Evolutionary conservation across 352 stramenopile species (phyloP).

Genomic region (Elongisporangium prolatum): DNA sequence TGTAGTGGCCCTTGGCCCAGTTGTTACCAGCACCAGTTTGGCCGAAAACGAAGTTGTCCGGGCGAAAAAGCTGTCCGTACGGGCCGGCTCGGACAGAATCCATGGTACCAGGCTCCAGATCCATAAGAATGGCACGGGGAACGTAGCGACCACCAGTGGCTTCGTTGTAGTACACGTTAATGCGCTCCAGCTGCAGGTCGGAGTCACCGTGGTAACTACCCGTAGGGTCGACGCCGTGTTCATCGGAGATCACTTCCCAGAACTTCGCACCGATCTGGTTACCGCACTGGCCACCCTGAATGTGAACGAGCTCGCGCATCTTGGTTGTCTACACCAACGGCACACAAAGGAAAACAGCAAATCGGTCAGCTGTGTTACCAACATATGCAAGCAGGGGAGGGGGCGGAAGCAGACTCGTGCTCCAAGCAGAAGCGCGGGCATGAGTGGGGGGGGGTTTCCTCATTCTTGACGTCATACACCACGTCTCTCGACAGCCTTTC

Average conservation of each 20-base stretch:
- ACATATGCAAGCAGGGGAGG: not conserved
- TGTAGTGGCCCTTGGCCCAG: slow-evolving; percentile 99
- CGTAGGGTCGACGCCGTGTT: slow-evolving; percentile 93
- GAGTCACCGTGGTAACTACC: slow-evolving; percentile 95
- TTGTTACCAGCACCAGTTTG: slow-evolving; percentile 98
- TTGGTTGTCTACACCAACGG: slow-evolving; percentile 23
- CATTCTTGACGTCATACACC: not conserved
- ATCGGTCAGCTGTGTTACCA: not conserved
- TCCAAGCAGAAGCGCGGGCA: not conserved
- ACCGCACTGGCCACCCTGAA: slow-evolving; percentile 98
- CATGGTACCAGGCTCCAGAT: slow-evolving; percentile 99
- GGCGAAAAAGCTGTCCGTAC: slow-evolving; percentile 97
- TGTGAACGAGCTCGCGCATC: slow-evolving; percentile 97
- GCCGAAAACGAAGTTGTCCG: slow-evolving; percentile 99
- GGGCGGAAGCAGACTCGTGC: not conserved
- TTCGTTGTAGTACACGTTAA: slow-evolving; percentile 99
- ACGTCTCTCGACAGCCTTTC: not conserved
- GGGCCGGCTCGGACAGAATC: slow-evolving; percentile 95
- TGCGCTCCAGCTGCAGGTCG: slow-evolving; percentile 95
- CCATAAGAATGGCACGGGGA: slow-evolving; percentile 97
- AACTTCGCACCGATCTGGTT: slow-evolving; percentile 99
- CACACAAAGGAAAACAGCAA: slow-evolving; percentile 6
- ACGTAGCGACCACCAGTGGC: slow-evolving; percentile 96
- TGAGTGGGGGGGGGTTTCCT: not conserved
- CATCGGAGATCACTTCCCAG: slow-evolving; percentile 96